phyloP scores from a whole-genome alignment of 768 basidiomycete species.

The Phanerochaete carnosa region DNA sequence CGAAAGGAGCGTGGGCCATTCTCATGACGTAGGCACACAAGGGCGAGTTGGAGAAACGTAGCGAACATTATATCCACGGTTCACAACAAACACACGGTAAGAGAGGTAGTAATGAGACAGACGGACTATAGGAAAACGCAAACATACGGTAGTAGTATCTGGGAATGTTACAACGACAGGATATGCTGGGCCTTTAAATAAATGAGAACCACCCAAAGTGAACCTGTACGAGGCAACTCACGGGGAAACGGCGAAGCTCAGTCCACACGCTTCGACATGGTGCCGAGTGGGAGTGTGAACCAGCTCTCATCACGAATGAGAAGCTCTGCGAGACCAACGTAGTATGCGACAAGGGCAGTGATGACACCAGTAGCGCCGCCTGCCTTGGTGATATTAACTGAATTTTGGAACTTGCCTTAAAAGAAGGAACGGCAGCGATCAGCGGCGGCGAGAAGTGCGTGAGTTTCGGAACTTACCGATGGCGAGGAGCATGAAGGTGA shows the following conservation, averaged over 20 bases:
- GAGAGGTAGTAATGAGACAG: not conserved
- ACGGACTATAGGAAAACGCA: not conserved
- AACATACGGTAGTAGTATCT: not conserved
- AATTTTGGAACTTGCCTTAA: slow-evolving; percentile 19
- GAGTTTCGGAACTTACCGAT: slow-evolving; percentile 28
- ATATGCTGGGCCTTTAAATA: not conserved
- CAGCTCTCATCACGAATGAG: slow-evolving; percentile 35
- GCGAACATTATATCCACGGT: not conserved
- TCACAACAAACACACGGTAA: not conserved
- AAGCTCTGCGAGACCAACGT: slow-evolving; percentile 39
- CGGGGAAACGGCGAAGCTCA: not conserved
- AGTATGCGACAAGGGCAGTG: slow-evolving; percentile 47
- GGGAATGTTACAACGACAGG: not conserved
- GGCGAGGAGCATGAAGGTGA: slow-evolving; percentile 50
- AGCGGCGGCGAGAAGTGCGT: not conserved
- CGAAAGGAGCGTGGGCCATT: not conserved
- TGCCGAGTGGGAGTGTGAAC: slow-evolving; percentile 40
- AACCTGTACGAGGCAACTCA: not conserved
- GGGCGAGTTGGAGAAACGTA: not conserved
- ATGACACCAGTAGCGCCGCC: slow-evolving; percentile 45
- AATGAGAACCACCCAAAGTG: not conserved
- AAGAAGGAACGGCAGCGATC: slow-evolving; percentile 1
- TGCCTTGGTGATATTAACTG: slow-evolving; percentile 26
- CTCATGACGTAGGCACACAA: not conserved
- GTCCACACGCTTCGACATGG: slow-evolving; percentile 21